Conservation (phyloP, 352 stramenopile species). For the Globisporangium paroecandrum region DNA sequence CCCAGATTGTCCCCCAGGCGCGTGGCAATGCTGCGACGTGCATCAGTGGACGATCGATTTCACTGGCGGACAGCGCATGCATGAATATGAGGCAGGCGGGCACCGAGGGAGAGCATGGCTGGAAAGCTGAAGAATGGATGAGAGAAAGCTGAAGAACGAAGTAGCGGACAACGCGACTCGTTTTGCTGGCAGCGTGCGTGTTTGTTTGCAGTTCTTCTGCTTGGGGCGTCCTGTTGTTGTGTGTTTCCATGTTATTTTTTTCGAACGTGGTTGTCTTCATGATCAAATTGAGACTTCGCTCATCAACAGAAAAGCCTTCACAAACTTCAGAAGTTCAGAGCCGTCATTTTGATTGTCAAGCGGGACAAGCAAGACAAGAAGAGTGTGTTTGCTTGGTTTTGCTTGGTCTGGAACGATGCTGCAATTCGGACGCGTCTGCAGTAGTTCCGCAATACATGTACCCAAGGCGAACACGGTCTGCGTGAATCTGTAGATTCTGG, state of each 20-base stretch:
- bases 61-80: neutral
- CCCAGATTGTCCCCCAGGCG: neutral
- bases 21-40: slow-evolving; percentile 9
- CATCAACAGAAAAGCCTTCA: neutral
- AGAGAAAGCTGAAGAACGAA: neutral
- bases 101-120: neutral
- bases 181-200: neutral
- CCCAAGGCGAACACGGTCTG: no score
- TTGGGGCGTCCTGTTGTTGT: neutral
- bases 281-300: neutral
- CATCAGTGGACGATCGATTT: neutral
- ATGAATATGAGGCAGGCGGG: no score
- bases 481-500: no score
- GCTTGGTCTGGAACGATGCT: no score
- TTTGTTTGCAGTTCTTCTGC: neutral
- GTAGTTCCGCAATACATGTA: no score
- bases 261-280: slow-evolving; percentile 6
- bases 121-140: slow-evolving; percentile 4
- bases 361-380: neutral
- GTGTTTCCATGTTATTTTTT: neutral
- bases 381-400: neutral
- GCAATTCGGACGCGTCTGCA: no score
- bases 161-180: no score
- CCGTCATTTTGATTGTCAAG: neutral
- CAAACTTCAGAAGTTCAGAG: neutral